These are phyloP conservation scores for Magnaporthales sp. DNA, from an alignment of 2,329 filamentous ascomycete genomes.

Conservation along the genomic window DNA sequence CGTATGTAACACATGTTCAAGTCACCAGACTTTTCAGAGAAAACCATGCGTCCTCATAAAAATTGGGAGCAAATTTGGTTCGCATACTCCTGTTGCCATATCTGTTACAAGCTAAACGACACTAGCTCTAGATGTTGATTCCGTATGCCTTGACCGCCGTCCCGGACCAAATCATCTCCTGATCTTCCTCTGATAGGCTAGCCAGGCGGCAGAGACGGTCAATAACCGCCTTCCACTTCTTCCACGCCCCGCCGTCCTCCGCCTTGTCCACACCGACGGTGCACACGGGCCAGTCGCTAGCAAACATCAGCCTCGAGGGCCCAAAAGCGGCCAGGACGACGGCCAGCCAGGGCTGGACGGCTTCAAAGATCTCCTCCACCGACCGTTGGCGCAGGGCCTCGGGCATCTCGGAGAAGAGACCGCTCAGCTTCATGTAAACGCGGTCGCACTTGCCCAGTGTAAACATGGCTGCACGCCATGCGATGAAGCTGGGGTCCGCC, in stretches of 20 bases:
- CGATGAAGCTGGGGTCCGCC: conserved; percentile 49
- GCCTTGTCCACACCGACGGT: conserved; percentile 46
- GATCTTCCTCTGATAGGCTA: conserved; percentile 49
- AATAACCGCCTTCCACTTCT: conserved; percentile 65
- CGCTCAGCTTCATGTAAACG: conserved; percentile 89
- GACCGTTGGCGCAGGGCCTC: conserved; percentile 38
- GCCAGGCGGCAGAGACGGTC: conserved; percentile 57
- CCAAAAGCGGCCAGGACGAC: conserved; percentile 67
- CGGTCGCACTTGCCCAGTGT: conserved; percentile 54
- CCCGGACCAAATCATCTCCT: conserved; percentile 60
- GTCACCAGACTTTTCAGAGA: background rate
- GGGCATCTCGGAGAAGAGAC: conserved; percentile 72
- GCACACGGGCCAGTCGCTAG: conserved; percentile 89
- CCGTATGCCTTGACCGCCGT: conserved; percentile 66
- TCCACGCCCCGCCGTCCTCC: conserved; percentile 48
- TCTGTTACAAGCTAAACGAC: background rate
- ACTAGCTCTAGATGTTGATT: conserved; percentile 20
- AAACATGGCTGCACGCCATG: conserved; percentile 63
- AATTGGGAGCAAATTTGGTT: background rate
- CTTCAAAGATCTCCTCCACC: conserved; percentile 50
- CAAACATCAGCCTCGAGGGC: conserved; percentile 71
- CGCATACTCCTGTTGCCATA: background rate
- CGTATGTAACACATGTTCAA: background rate
- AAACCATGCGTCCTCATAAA: background rate
- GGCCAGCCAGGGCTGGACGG: conserved; percentile 62